phyloP scores from a whole-genome alignment of 2,329 filamentous ascomycete genomes.

The Diplocarpon rosae region DNA sequence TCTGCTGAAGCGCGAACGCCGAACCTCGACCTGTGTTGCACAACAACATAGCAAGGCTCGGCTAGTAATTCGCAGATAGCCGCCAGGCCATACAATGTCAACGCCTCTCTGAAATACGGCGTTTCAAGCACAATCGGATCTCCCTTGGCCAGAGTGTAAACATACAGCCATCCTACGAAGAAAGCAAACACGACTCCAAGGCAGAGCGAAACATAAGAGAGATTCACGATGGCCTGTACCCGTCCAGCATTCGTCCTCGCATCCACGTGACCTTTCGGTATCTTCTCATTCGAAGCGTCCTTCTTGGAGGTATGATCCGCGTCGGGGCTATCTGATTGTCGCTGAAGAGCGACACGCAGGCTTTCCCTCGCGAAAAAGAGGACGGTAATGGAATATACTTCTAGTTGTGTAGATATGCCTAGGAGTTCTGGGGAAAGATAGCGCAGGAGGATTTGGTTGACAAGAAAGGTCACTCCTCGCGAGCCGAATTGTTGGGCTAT shows the following conservation, averaged over 20 bases:
- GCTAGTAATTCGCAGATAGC: constrained; percentile 65
- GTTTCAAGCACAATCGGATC: constrained; percentile 40
- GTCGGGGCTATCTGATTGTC: constrained; percentile 41
- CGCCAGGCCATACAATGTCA: constrained; percentile 45
- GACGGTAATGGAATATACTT: constrained; percentile 86
- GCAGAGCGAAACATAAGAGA: constrained; percentile 68
- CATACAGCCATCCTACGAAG: constrained; percentile 57
- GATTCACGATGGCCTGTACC: constrained; percentile 73
- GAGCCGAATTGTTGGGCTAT: constrained; percentile 81
- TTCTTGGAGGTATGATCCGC: neutral
- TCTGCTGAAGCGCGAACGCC: constrained; percentile 74
- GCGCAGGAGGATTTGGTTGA: constrained; percentile 84
- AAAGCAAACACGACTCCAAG: constrained; percentile 56
- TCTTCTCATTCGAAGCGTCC: constrained; percentile 13
- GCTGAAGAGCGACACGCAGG: constrained; percentile 80
- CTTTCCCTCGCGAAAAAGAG: constrained; percentile 91
- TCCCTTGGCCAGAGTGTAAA: constrained; percentile 37
- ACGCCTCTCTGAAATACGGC: constrained; percentile 47
- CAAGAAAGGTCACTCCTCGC: constrained; percentile 77
- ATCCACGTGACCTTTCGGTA: constrained; percentile 19
- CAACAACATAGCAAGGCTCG: constrained; percentile 81
- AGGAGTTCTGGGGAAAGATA: constrained; percentile 77
- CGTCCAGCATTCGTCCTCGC: constrained; percentile 27
- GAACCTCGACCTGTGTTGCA: constrained; percentile 73
- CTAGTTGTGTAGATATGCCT: constrained; percentile 78